These are phyloP conservation scores for Penicillium sp. DNA, from an alignment of 2,329 filamentous ascomycete genomes.

Conservation along the genomic window DNA sequence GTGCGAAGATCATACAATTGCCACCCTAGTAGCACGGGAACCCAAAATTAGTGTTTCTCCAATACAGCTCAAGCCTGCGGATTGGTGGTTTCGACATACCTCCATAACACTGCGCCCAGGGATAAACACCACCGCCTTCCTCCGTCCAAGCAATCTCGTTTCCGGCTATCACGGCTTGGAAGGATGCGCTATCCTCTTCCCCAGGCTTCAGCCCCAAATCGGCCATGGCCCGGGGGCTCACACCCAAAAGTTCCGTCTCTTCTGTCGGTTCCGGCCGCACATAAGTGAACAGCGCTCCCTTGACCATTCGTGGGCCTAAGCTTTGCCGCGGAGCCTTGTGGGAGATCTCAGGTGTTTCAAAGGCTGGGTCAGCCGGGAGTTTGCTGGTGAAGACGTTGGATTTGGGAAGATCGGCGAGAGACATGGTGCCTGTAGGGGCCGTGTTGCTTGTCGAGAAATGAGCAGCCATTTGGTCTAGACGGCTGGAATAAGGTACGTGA, in stretches of 20 bases:
- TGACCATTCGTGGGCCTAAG: constrained; percentile 76
- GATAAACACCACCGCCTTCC: constrained; percentile 73
- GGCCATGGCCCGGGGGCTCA: constrained; percentile 70
- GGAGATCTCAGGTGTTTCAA: constrained; percentile 73
- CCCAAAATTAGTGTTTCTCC: no score
- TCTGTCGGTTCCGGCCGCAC: constrained; percentile 71
- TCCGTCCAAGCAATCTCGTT: constrained; percentile 75
- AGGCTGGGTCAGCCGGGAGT: constrained; percentile 69
- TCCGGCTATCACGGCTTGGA: constrained; percentile 70
- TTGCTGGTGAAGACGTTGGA: constrained; percentile 59
- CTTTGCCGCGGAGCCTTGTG: constrained; percentile 72
- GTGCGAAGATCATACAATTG: constrained; percentile 38
- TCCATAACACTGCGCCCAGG: constrained; percentile 98
- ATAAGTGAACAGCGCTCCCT: constrained; percentile 80
- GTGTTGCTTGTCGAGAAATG: constrained; percentile 32
- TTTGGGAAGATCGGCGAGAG: constrained; percentile 53
- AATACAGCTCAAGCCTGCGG: no score
- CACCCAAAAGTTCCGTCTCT: constrained; percentile 70
- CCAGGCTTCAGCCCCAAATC: constrained; percentile 70
- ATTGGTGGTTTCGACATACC: constrained; percentile 39
- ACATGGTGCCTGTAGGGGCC: constrained; percentile 20
- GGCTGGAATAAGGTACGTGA: constrained; percentile 6
- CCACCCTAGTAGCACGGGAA: constrained; percentile 33
- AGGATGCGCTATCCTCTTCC: constrained; percentile 66
- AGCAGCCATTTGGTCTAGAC: constrained; percentile 43